A percentile compares a stretch with the other conserved stretches of the same genome.
phyloP scores from a whole-genome alignment of 2,329 filamentous ascomycete genomes.

The Microdochium trichocladiopsis region DNA sequence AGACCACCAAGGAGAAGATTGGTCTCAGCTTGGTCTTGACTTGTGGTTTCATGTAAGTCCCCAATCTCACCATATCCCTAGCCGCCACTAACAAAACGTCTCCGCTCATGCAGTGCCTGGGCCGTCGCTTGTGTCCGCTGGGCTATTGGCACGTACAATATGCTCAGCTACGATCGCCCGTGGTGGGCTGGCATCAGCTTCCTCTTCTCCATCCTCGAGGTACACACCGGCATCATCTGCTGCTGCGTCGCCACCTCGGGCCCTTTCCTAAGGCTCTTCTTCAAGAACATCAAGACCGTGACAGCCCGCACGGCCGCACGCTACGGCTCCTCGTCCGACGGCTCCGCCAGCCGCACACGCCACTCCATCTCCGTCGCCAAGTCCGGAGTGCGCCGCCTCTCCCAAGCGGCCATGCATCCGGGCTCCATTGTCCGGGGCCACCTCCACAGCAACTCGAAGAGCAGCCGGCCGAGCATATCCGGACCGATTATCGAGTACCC shows the following conservation, averaged over 20 bases:
- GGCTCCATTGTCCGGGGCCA: neutral
- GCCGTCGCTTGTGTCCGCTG: conserved; percentile 18
- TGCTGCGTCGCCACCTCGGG: conserved; percentile 18
- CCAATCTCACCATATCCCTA: neutral
- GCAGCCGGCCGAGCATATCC: neutral
- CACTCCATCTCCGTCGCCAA: neutral
- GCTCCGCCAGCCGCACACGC: neutral
- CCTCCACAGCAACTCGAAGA: neutral
- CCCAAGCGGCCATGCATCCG: neutral
- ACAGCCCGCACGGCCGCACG: neutral
- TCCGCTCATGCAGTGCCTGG: conserved; percentile 15
- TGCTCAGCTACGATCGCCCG: conserved; percentile 17
- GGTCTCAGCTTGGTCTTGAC: conserved; percentile 18
- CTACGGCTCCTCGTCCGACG: neutral
- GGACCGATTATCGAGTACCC: neutral
- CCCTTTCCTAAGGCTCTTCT: conserved; percentile 3
- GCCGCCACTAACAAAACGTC: conserved; percentile 1
- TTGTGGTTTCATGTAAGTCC: conserved; percentile 17
- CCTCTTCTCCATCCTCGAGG: conserved; percentile 19
- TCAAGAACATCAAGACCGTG: neutral
- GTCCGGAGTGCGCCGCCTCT: neutral
- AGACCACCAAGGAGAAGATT: conserved; percentile 16
- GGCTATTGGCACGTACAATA: conserved; percentile 19
- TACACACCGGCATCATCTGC: conserved; percentile 21
- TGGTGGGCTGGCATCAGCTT: conserved; percentile 22